Base-by-base conservation (phyloP, 805 yeast species). In the Lachancea cidri region DNA sequence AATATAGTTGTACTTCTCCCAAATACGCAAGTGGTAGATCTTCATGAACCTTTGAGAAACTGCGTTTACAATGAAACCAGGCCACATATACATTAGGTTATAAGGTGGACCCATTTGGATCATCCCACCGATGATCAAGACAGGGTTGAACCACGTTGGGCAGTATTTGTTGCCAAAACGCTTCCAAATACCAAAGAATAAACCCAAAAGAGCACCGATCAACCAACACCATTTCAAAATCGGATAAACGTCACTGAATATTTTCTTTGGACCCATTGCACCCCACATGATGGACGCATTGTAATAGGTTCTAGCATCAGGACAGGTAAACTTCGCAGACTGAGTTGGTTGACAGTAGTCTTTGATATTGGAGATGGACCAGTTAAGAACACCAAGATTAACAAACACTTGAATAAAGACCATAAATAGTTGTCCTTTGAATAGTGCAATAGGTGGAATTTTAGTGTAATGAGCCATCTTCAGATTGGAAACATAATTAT, bases 161-260 rank as follows among this genome's bases (percentile, higher is more conserved):
- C 44, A 37, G 66, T 39, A 42, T 31, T 44, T 57, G 33, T 52
- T 52, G 25, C 53, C 54, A 35, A 29, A 54, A n/a, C 40, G 45
- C 44, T 57, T 63, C 47, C 62, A 32, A 3, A 46, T 47, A 33
- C 63, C 59, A 44, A 64, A 61, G 8, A 52, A 65, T 5, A 60
- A 7, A 5, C 62, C 65, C 4, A 58, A 33, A 48, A 72, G 47
- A 43, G 57, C 58, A 5, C 87, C 86, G 41, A 77, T 65, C 22
- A 81, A 64, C 68, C 81, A 81, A 46, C 83, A 76, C 74, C 78
- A 81, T 55, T 76, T 74, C 44, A 81, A 63, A 11, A 72, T 64
- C 1, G 86, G 86, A 53, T 81, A 81, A 15, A 80, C 55, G 0
- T 76, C 74, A 38, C 72, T 67, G 58, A 77, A 77, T 14, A 76